phyloP scores from a whole-genome alignment of 208 protist genomes.

The Acanthamoeba sp. region DNA sequence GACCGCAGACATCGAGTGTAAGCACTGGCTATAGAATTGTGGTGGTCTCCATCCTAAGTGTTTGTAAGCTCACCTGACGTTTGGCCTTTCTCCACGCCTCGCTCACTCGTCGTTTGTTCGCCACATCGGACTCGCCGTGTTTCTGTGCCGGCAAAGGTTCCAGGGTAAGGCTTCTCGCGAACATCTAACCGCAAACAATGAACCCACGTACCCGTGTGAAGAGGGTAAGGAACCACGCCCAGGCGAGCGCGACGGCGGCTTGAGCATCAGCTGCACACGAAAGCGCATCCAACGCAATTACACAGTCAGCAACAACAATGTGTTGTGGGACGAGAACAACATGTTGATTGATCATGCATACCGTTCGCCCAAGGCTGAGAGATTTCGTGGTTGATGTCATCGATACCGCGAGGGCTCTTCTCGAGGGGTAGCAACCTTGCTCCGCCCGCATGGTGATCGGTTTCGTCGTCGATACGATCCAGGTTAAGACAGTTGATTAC shows the following conservation, averaged over 20 bases:
- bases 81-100: conserved; percentile 62
- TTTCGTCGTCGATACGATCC: not conserved
- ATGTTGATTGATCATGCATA: too few species aligned
- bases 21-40: too few species aligned
- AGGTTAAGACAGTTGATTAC: conserved; percentile 29
- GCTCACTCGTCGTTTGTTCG: conserved; percentile 35
- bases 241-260: conserved; percentile 31
- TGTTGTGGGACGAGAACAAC: not conserved
- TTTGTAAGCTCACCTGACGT: conserved; percentile 13
- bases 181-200: too few species aligned
- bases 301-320: not conserved
- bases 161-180: not conserved
- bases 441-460: not conserved
- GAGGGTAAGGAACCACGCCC: conserved; percentile 15
- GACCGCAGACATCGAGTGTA: not conserved
- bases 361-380: conserved; percentile 40
- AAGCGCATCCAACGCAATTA: not conserved
- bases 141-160: not conserved
- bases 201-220: not conserved
- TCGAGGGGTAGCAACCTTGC: not conserved
- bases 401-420: conserved; percentile 14
- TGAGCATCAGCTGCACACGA: conserved; percentile 11
- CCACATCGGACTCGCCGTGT: conserved; percentile 24
- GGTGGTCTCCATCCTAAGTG: too few species aligned
- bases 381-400: conserved; percentile 41